Evolutionary conservation across 1,139 yeast genomes (phyloP).

Genomic region (Blastobotrys ciferrii): DNA sequence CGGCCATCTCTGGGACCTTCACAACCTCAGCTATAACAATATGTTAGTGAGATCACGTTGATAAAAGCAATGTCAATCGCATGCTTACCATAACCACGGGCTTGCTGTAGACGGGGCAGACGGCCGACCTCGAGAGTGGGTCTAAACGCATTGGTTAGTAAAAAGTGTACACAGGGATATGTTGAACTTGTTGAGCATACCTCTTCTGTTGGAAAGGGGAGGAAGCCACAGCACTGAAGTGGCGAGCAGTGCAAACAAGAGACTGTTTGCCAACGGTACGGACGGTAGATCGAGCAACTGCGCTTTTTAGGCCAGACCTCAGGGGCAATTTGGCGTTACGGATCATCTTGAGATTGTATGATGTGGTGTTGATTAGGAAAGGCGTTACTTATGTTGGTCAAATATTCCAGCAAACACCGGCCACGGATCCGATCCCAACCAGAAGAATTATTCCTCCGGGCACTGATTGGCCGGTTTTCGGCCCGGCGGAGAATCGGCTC

Average conservation of each 20-base stretch:
- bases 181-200: not conserved
- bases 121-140: slow-evolving; percentile 3
- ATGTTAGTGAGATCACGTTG: slow-evolving; percentile 1
- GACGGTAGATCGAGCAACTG: slow-evolving; percentile 4
- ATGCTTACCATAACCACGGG: slow-evolving; percentile 4
- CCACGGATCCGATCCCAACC: not conserved
- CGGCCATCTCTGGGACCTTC: slow-evolving; percentile 98
- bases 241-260: slow-evolving; percentile 4
- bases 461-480: slow-evolving; percentile 6
- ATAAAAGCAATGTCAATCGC: too few relatives aligned
- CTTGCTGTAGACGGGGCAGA: slow-evolving; percentile 8
- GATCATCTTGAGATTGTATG: slow-evolving; percentile 5
- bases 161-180: not conserved
- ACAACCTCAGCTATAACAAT: slow-evolving; percentile 41
- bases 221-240: not conserved
- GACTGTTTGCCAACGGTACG: slow-evolving; percentile 3
- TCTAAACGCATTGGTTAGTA: slow-evolving; percentile 1
- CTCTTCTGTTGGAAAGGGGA: slow-evolving; percentile 2
- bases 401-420: not conserved
- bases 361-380: not conserved
- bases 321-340: slow-evolving; percentile 5
- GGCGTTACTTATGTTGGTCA: not conserved
- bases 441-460: not conserved
- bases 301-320: slow-evolving; percentile 1
- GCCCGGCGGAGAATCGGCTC: not conserved